phyloP scores from a whole-genome alignment of 2,329 filamentous ascomycete genomes.

The Cephalotrichum gorgonifer region DNA sequence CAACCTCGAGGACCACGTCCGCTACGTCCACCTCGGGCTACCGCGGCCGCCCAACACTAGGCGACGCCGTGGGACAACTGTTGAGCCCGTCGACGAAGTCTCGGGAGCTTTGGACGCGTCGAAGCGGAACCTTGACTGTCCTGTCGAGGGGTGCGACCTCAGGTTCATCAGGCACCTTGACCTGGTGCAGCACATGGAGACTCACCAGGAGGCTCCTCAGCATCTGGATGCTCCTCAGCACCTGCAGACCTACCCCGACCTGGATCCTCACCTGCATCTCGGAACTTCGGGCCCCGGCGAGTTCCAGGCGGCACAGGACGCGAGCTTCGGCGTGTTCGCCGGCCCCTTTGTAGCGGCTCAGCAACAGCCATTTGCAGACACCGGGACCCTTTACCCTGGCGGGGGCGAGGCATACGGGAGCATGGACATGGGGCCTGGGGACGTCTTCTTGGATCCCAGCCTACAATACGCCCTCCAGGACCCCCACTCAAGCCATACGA shows the following conservation, averaged over 20 bases:
- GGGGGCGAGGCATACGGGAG: neutral
- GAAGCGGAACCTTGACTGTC: conserved; percentile 33
- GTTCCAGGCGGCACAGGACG: neutral
- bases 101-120: conserved; percentile 27
- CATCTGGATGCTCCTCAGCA: no score
- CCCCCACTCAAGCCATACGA: neutral
- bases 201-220: no score
- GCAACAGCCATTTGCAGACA: neutral
- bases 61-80: conserved; percentile 2
- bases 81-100: conserved; percentile 25
- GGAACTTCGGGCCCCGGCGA: neutral
- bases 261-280: conserved; percentile 16
- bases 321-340: neutral
- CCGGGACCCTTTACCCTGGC: neutral
- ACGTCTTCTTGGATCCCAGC: neutral
- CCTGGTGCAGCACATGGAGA: conserved; percentile 32
- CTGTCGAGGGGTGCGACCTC: conserved; percentile 27
- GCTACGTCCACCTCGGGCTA: conserved; percentile 65
- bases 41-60: conserved; percentile 26
- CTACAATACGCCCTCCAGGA: neutral
- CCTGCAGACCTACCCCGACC: no score
- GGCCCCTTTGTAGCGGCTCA: no score
- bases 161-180: conserved; percentile 41
- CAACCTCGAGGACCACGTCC: conserved; percentile 73
- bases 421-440: neutral